Evolutionary conservation across 2,329 filamentous ascomycete genomes (phyloP).

Genomic region (Triangularia verruculosa): DNA sequence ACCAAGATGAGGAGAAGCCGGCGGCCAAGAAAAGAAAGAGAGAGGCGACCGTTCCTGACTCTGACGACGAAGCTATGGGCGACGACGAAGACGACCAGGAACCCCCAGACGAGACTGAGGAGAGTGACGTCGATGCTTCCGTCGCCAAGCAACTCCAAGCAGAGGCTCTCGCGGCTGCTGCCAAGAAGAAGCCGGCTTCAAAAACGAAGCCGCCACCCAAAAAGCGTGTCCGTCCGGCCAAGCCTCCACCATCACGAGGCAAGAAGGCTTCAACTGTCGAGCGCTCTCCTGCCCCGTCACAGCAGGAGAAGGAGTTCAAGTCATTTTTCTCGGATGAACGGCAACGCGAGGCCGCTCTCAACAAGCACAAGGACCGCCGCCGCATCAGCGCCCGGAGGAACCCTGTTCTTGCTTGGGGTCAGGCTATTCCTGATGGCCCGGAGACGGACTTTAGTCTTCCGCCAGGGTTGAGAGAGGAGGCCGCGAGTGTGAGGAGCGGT

Average conservation of each 20-base stretch:
- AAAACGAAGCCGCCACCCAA: neutral
- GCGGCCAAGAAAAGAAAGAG: slow-evolving; percentile 36
- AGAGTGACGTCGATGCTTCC: slow-evolving; percentile 67
- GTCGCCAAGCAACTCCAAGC: slow-evolving; percentile 73
- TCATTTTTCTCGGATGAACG: slow-evolving; percentile 84
- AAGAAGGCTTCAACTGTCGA: slow-evolving; percentile 22
- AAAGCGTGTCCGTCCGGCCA: slow-evolving; percentile 12
- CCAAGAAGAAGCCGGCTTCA: neutral
- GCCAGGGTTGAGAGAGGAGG: slow-evolving; percentile 30
- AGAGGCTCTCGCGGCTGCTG: slow-evolving; percentile 41
- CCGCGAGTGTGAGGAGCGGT: neutral
- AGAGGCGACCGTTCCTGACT: slow-evolving; percentile 27
- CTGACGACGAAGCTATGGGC: slow-evolving; percentile 16
- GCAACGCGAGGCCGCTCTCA: slow-evolving; percentile 76
- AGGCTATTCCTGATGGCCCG: slow-evolving; percentile 69
- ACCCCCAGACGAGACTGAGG: slow-evolving; percentile 48
- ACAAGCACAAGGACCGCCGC: slow-evolving; percentile 58
- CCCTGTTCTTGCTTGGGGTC: slow-evolving; percentile 75
- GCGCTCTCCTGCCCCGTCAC: slow-evolving; percentile 30
- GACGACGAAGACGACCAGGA: slow-evolving; percentile 36
- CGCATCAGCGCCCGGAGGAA: slow-evolving; percentile 54
- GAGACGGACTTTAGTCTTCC: slow-evolving; percentile 75
- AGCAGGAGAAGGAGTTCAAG: slow-evolving; percentile 62
- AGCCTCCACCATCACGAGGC: slow-evolving; percentile 21
- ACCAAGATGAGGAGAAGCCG: slow-evolving; percentile 26